These are phyloP conservation scores for Rhizophlyctis rosea DNA, from an alignment of 192 early-diverging fungal genomes.

Conservation along the genomic window DNA sequence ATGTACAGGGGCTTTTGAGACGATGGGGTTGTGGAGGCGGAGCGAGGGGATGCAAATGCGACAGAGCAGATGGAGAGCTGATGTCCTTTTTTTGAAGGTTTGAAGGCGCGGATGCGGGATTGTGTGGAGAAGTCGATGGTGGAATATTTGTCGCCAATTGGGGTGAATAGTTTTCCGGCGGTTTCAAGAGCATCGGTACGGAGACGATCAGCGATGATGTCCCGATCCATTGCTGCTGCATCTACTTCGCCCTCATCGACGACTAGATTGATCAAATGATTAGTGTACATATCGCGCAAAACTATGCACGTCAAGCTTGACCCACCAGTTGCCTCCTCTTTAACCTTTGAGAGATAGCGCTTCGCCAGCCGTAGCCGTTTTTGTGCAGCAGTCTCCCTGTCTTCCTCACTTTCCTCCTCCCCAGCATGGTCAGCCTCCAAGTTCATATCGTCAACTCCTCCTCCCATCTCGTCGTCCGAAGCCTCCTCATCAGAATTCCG, in stretches of 20 bases:
- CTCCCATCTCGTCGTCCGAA: slow-evolving; percentile 19
- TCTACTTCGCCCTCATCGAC: slow-evolving; percentile 73
- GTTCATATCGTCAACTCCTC: slow-evolving; percentile 37
- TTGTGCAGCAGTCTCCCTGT: slow-evolving; percentile 84
- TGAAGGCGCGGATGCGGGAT: slow-evolving; percentile 26
- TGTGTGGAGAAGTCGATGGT: slow-evolving; percentile 32
- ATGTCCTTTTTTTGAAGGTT: slow-evolving; percentile 56
- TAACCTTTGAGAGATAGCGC: slow-evolving; percentile 79
- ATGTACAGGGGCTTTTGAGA: slow-evolving; percentile 43
- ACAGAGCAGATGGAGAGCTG: slow-evolving; percentile 79
- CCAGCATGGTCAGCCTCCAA: slow-evolving; percentile 23
- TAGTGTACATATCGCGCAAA: slow-evolving; percentile 1
- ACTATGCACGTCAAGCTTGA: slow-evolving; percentile 2
- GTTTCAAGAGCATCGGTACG: slow-evolving; percentile 68
- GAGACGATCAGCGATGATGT: slow-evolving; percentile 86
- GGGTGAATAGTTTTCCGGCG: slow-evolving; percentile 48
- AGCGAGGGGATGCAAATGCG: slow-evolving; percentile 61
- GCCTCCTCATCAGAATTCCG: slow-evolving; percentile 10
- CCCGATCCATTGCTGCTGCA: slow-evolving; percentile 88
- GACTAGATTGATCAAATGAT: background rate
- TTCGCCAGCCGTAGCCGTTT: slow-evolving; percentile 93
- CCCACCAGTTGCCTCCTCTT: slow-evolving; percentile 53
- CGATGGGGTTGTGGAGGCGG: background rate
- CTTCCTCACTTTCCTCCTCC: slow-evolving; percentile 64
- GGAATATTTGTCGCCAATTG: slow-evolving; percentile 56